Base-by-base conservation (phyloP, 2,329 filamentous ascomycete genomes). In the Cyanodermella asteris region DNA sequence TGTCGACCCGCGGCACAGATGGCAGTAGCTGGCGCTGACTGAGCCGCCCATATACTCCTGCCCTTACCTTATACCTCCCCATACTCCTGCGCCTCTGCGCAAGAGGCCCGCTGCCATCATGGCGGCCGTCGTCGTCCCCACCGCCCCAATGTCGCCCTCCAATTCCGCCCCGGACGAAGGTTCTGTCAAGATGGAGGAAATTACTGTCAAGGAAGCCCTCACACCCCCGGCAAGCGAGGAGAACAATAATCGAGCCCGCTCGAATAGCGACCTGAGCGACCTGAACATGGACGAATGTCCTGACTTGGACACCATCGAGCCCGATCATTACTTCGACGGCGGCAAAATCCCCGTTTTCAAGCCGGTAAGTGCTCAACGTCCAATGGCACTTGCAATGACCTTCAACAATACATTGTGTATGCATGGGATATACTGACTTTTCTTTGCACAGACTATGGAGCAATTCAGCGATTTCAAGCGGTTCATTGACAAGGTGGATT, bases 381-480 rank as follows among this genome's bases (percentile, higher is more conserved):
- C 7, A 13, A 11, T 8, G 4, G 11, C 11, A 8, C 11, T 10
- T 6, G 11, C 13, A 27, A 11, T 5, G 13, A 10, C 6, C 13
- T 6, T 11, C 10, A 9, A 5, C 10, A 11, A 17, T 14, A 11
- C 9, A 18, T 18, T 12, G 11, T 12, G 27, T 29, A 13, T 18
- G n/a, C 19, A 16, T 5, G 6, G 11, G n/a, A 19, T 18, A 9
- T 23, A 29, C 23, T 31, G 14, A 22, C 13, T 25, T 26, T 29
- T 25, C 29, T 16, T 20, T 14, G 22, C 27, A 20, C 26, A 70
- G 49, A 84, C 74, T 30, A 91, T 93, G 78, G 64, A 74, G 33
- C 81, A 97, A 51, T 94, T 94, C 53, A 71, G 70, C 42, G 78
- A 87, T 51, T 97, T 97, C 49, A 75, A 84, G 51, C 68, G 66